Evolutionary conservation across 225 moss, liverwort and hornwort genomes (phyloP), one percentile per base, ranked within the genome.

Genomic region (Physcomitrellopsis africana): DNA sequence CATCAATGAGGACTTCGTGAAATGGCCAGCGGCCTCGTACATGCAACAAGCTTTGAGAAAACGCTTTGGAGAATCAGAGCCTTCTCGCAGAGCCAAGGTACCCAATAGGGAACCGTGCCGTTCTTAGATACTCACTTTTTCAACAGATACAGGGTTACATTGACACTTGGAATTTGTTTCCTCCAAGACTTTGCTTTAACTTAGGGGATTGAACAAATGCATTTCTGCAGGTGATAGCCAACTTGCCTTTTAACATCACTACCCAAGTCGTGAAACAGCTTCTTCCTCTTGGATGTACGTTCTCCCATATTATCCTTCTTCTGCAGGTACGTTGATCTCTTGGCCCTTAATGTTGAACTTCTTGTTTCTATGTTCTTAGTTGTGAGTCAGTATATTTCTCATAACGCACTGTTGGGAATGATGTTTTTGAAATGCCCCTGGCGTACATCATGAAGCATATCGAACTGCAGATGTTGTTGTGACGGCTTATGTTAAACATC

Each of bases 221-320:
- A 18, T 67, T 67, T 12, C 63, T 66, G 76, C 90, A 99, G 97
- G 85, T 93, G 20, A 90, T 99, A 61, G 94, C 94, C 18, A 99
- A 99, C 77, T 81, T 99, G 18, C 99, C 99, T 10, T 99, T 99
- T 66, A 99, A 95, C 62, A 99, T 99, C 71, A 99, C 93, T 3
- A 93, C 95, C 11, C 84, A 91, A 79, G 99, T 95, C 51, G 79
- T 99, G 82, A 99, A 93, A 71, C 83, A 82, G 74, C 82, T 99
- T 32, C 90, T 95, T 43, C 99, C 99, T n/a, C 87, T 92, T 77
- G 99, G 99, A 24, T 87, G 80, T 58, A 72, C 90, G 54, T 99
- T 99, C 70, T 93, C 99, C 29, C 82, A 92, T 51, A 78, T 95
- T 15, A 89, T 91, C 67, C 84, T 95, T 65, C 89, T 99, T 29